Conservation (phyloP, 2,329 filamentous ascomycete species). For the Acrocalymma vagum region DNA sequence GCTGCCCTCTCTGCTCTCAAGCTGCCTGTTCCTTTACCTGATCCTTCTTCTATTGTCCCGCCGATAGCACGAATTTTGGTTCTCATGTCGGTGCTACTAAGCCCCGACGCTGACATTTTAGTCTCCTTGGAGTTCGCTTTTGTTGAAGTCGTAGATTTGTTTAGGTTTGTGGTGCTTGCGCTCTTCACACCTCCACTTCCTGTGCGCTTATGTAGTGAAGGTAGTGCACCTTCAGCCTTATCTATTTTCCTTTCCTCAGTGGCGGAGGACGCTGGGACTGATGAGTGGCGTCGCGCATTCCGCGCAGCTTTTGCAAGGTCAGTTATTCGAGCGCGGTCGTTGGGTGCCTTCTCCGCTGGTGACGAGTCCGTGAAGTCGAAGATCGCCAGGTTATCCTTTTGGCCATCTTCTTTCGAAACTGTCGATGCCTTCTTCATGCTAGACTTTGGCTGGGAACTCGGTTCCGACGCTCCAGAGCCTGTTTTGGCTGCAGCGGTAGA, state of each 20-base stretch:
- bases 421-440: conserved; percentile 9
- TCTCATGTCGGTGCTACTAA: conserved; percentile 21
- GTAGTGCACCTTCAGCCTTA: conserved; percentile 24
- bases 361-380: conserved; percentile 50
- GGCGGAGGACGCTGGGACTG: conserved; percentile 27
- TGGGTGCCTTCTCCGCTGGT: conserved; percentile 25
- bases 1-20: conserved; percentile 46
- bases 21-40: conserved; percentile 22
- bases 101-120: conserved; percentile 11
- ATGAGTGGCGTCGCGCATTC: conserved; percentile 42
- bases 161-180: conserved; percentile 19
- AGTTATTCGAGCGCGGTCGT: conserved; percentile 29
- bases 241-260: conserved; percentile 18
- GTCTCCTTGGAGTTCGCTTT: conserved; percentile 26
- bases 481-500: conserved; percentile 9
- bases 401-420: conserved; percentile 20
- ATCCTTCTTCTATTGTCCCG: conserved; percentile 9
- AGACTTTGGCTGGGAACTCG: conserved; percentile 6
- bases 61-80: conserved; percentile 15
- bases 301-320: conserved; percentile 39
- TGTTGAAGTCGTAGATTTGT: conserved; percentile 24
- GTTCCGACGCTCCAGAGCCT: conserved; percentile 6
- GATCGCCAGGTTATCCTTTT: conserved; percentile 42
- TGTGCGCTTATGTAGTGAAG: conserved; percentile 34
- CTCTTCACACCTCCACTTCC: conserved; percentile 33